Percentiles rank a stretch among this genome's conserved stretches.
Conservation (phyloP, 176 grass and related monocot genomes). For the Ampelocalamus luodianensis region DNA sequence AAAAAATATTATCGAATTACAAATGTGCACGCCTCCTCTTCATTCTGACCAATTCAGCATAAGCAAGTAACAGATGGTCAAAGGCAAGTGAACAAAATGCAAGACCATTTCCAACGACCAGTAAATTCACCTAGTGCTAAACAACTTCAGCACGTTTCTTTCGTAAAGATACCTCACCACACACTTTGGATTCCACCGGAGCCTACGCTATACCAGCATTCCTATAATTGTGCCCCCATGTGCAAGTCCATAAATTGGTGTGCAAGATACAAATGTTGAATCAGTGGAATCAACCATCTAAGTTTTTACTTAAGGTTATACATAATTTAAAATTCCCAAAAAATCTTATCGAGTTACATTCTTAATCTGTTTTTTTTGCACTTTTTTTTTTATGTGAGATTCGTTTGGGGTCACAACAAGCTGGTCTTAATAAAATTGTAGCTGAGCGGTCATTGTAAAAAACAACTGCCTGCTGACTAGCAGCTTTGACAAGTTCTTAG, state of each 20-base stretch:
- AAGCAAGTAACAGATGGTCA: background rate
- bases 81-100: slow-evolving; percentile 3
- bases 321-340: background rate
- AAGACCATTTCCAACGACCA: slow-evolving; percentile 17
- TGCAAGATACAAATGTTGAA: background rate
- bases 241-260: background rate
- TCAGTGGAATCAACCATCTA: background rate
- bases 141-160: background rate
- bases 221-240: slow-evolving; percentile 11
- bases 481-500: background rate
- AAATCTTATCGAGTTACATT: background rate
- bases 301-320: background rate
- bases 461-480: background rate
- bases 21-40: background rate
- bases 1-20: background rate
- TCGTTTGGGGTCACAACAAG: background rate
- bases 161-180: background rate
- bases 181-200: background rate
- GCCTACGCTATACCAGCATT: background rate
- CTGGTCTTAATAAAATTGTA: background rate
- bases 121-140: background rate
- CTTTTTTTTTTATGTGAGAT: background rate
- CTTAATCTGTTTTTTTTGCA: background rate
- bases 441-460: background rate
- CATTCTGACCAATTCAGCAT: slow-evolving; percentile 25